A percentile compares a stretch with the other conserved stretches of the same genome.
These are phyloP conservation scores for Panaeolus cyanescens DNA, from an alignment of 768 basidiomycete species.

Conservation along the genomic window DNA sequence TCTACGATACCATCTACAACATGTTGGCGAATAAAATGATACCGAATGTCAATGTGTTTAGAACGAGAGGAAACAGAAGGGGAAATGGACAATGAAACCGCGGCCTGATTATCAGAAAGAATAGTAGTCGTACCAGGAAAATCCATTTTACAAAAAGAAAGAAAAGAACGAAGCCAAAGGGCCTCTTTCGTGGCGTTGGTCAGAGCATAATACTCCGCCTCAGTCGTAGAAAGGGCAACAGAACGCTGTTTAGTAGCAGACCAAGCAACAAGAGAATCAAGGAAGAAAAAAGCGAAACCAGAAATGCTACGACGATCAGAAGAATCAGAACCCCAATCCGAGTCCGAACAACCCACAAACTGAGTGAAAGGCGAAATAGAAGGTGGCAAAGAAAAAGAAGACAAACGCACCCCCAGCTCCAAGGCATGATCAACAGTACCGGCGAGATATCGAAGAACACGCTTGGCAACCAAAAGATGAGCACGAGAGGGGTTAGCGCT, in stretches of 20 bases:
- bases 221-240: too few relatives aligned
- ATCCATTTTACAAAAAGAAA: too few relatives aligned
- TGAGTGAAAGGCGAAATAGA: too few relatives aligned
- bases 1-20: slow-evolving; percentile 5
- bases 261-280: slow-evolving; percentile 12
- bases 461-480: slow-evolving; percentile 33
- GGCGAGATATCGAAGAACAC: slow-evolving; percentile 31
- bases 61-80: slow-evolving; percentile 22
- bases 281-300: slow-evolving; percentile 7
- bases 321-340: slow-evolving; percentile 22
- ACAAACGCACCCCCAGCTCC: slow-evolving; percentile 16
- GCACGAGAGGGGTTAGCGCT: slow-evolving; percentile 23
- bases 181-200: too few relatives aligned
- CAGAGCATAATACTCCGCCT: too few relatives aligned
- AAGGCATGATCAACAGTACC: slow-evolving; percentile 20
- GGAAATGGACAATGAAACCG: slow-evolving; percentile 27
- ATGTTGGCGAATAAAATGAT: slow-evolving; percentile 12
- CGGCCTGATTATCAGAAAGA: slow-evolving; percentile 26
- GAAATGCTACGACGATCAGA: slow-evolving; percentile 16
- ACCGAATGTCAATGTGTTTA: slow-evolving; percentile 14
- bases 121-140: not conserved
- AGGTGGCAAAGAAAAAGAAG: too few relatives aligned
- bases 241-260: too few relatives aligned
- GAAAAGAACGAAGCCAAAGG: too few relatives aligned
- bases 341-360: too few relatives aligned